A percentile compares a stretch with the other conserved stretches of the same genome.
These are phyloP conservation scores for Artomyces pyxidatus DNA, from an alignment of 768 basidiomycete species.

Conservation along the genomic window DNA sequence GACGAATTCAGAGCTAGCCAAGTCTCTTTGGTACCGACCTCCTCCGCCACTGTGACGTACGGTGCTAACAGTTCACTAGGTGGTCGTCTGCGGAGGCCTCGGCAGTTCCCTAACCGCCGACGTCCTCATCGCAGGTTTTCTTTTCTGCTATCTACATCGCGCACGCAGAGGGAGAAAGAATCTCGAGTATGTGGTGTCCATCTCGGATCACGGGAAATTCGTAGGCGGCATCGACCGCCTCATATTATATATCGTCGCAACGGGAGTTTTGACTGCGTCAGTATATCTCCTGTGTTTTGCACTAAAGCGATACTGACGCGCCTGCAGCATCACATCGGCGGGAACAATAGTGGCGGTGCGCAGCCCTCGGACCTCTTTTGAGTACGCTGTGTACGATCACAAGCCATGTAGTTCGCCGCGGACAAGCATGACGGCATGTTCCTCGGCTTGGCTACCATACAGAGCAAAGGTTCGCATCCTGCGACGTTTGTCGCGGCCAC, in stretches of 20 bases:
- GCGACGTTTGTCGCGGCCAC: no score
- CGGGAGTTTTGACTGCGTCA: neutral
- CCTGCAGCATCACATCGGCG: neutral
- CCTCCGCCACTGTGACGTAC: no score
- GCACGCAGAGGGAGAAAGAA: neutral
- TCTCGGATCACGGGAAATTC: neutral
- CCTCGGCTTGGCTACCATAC: neutral
- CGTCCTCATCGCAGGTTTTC: neutral
- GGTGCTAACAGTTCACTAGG: neutral
- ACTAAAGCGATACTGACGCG: neutral
- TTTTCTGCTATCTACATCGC: neutral
- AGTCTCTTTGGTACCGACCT: neutral
- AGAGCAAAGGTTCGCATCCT: conserved; percentile 9
- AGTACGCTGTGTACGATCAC: no score
- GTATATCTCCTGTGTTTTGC: neutral
- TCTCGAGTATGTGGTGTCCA: no score
- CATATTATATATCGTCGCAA: neutral
- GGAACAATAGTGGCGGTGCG: neutral
- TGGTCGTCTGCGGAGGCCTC: neutral
- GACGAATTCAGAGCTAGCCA: neutral
- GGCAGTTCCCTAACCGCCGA: neutral
- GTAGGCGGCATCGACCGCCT: neutral
- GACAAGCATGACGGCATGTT: neutral
- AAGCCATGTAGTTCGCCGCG: neutral
- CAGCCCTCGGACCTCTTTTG: no score